Evolutionary conservation across 805 yeast genomes (phyloP).

Genomic region (Candida stauntonica): DNA sequence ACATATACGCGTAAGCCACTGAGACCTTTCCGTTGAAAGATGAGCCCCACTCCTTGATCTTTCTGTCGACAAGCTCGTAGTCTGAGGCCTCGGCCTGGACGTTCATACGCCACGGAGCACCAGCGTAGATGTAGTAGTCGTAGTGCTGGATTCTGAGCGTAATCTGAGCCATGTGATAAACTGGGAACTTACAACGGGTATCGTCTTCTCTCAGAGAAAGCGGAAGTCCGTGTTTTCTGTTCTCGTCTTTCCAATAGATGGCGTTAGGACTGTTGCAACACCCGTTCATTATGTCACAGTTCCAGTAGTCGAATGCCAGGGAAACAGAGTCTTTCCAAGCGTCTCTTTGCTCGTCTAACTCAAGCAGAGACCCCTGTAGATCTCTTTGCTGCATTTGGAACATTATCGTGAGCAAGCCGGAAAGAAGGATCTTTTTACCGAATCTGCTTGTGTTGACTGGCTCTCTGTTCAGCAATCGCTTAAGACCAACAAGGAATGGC

Average conservation of each 20-base stretch:
- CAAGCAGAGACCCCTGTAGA: slow-evolving; percentile 48
- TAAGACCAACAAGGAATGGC: slow-evolving; percentile 54
- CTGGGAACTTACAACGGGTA: slow-evolving; percentile 57
- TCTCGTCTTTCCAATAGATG: slow-evolving; percentile 20
- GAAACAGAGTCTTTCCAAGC: slow-evolving; percentile 72
- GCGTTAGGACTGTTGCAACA: slow-evolving; percentile 27
- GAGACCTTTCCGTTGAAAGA: slow-evolving; percentile 46
- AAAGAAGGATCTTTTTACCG: slow-evolving; percentile 61
- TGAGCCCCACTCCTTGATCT: slow-evolving; percentile 50
- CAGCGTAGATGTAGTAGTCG: slow-evolving; percentile 75
- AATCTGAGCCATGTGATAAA: slow-evolving; percentile 70
- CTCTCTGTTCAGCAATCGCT: slow-evolving; percentile 50
- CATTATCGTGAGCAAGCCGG: slow-evolving; percentile 64
- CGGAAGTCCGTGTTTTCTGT: slow-evolving; percentile 16
- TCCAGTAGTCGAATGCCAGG: slow-evolving; percentile 70
- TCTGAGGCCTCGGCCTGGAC: slow-evolving; percentile 52
- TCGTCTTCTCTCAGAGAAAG: slow-evolving; percentile 29
- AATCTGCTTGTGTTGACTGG: slow-evolving; percentile 46
- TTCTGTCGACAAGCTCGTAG: slow-evolving; percentile 42
- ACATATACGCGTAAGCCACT: slow-evolving; percentile 56
- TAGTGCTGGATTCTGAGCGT: slow-evolving; percentile 69
- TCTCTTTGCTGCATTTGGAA: slow-evolving; percentile 72
- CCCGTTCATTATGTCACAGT: slow-evolving; percentile 39
- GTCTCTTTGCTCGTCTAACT: slow-evolving; percentile 36
- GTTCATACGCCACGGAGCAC: slow-evolving; percentile 78